phyloP scores from a whole-genome alignment of 495 filamentous ascomycete genomes.

The Peziza echinospora region DNA sequence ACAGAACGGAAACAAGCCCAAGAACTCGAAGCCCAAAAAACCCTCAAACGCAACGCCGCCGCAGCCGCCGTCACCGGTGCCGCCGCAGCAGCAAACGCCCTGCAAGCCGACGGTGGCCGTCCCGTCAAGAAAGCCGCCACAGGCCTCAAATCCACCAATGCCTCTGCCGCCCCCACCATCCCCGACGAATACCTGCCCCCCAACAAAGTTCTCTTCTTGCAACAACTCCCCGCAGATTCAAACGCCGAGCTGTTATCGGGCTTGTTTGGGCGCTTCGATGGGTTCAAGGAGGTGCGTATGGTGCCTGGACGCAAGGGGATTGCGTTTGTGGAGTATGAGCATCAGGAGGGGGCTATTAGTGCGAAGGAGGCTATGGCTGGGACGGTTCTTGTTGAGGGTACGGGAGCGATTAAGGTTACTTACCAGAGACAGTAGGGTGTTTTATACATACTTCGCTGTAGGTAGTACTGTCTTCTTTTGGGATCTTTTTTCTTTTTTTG shows the following conservation, averaged over 20 bases:
- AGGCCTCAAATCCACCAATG: constrained; percentile 53
- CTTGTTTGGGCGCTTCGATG: constrained; percentile 77
- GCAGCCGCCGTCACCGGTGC: no score
- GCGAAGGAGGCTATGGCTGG: constrained; percentile 89
- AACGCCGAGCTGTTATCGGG: constrained; percentile 55
- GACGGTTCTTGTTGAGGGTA: constrained; percentile 54
- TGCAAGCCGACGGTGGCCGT: constrained; percentile 28
- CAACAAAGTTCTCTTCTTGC: constrained; percentile 93
- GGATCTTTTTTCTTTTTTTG: no score
- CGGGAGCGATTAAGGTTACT: constrained; percentile 44
- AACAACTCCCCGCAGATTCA: constrained; percentile 74
- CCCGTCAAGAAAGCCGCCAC: constrained; percentile 53
- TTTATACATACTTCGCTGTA: no score
- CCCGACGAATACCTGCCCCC: constrained; percentile 95
- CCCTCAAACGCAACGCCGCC: constrained; percentile 50
- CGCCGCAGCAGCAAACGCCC: constrained; percentile 21
- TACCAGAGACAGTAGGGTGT: constrained; percentile 79
- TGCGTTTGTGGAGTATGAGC: constrained; percentile 92
- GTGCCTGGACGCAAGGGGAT: constrained; percentile 76
- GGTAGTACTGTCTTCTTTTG: no score
- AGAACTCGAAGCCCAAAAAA: constrained; percentile 59
- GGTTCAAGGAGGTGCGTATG: constrained; percentile 77
- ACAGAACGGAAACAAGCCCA: constrained; percentile 80
- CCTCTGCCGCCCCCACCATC: constrained; percentile 48
- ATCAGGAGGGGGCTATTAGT: constrained; percentile 66